phyloP scores from a whole-genome alignment of 208 protist species.

The Leishmania aethiopica region DNA sequence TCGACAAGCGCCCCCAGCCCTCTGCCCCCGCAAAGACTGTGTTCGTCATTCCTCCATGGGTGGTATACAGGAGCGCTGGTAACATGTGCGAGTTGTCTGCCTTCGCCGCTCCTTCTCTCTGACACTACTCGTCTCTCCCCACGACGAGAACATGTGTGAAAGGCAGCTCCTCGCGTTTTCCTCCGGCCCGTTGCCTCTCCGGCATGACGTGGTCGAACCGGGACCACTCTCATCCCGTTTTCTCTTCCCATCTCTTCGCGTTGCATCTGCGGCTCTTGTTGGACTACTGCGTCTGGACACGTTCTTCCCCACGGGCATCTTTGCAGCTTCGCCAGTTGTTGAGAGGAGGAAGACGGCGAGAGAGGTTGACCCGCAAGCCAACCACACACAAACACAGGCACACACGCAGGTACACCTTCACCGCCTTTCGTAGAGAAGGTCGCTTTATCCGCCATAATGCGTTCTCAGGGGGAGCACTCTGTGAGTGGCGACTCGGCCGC shows the following conservation, averaged over 20 bases:
- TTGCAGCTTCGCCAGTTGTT: background rate
- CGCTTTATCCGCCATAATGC: background rate
- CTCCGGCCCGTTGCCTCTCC: background rate
- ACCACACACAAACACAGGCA: background rate
- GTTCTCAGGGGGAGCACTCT: background rate
- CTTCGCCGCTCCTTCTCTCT: background rate
- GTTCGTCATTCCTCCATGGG: background rate
- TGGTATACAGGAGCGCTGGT: background rate
- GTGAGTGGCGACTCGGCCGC: background rate
- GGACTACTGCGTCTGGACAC: background rate
- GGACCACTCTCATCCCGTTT: background rate
- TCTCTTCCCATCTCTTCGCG: background rate
- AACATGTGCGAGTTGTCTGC: background rate
- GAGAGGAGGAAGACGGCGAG: background rate
- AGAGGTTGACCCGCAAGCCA: background rate
- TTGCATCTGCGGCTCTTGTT: background rate
- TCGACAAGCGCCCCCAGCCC: no score
- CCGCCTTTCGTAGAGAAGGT: no score
- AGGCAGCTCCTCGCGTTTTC: background rate
- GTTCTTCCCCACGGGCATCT: background rate
- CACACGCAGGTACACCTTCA: background rate
- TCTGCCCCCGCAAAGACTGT: background rate
- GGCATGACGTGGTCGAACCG: background rate
- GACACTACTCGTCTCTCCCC: background rate
- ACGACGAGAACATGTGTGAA: background rate